Base-by-base conservation (phyloP, 2,329 filamentous ascomycete genomes). In the Cladosporium sp. region DNA sequence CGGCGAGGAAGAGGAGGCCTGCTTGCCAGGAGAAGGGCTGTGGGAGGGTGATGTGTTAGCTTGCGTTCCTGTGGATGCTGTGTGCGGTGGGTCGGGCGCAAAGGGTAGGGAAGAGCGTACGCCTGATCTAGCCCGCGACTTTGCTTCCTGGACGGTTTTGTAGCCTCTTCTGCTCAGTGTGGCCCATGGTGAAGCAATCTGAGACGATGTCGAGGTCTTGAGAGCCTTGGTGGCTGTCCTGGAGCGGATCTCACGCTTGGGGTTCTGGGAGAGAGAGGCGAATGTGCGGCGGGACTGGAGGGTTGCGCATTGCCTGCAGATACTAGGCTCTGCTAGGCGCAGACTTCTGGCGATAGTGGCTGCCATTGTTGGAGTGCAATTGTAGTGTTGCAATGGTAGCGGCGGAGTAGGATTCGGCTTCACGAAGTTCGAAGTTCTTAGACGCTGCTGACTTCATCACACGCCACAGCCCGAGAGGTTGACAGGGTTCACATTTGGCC, bases 1-100 rank as follows among this genome's bases (percentile, higher is more conserved):
- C 90, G 56, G 85, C 76, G 69, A 98, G 84, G 81, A 99, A 98
- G 69, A 99, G 84, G 60, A 93, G 72, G 21, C 92, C 94, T 35
- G 94, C 90, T 80, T 92, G 94, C 88, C 91, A 93, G 63, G 93
- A 97, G 82, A 99, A 98, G 33, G 95, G 95, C 89, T 93, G 69
- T 62, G 53, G 18, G 44, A 2, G 28, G 18, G 46, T 35, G 12
- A 35, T 31, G 65, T 31, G 35, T 65, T 56, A 63, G 61, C 50
- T 37, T 52, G 65, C 37, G 66, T 62, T 55, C 65, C 67, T 6
- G 68, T 64, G 58, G 3, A 26, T 26, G 23, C 23, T 26, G 37
- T 58, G 53, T 40, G 29, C 14, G 67, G 63, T 58, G 65, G 23
- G 6, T 10, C 4, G 37, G 33, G 55, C 56, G 37, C 56, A 46